Percentiles rank a stretch among this genome's conserved stretches.
Conservation (phyloP, 345 rosid genomes). For the Melaleuca quinquenervia region DNA sequence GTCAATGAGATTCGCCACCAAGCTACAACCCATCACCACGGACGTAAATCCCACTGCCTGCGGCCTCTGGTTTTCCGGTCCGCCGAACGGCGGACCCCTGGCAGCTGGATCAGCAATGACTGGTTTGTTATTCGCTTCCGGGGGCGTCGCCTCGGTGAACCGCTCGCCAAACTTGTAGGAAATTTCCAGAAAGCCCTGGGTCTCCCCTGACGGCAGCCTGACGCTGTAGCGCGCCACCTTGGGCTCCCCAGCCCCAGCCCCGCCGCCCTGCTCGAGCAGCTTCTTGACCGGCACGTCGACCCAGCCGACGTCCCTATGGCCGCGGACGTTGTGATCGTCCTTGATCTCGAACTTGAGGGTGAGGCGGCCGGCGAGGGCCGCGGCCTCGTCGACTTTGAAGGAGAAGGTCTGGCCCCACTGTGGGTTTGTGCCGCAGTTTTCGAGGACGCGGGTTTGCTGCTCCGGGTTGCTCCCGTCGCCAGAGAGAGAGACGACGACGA, state of each 20-base stretch:
- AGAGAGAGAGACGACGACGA: conserved; percentile 36
- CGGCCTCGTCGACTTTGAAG: conserved; percentile 40
- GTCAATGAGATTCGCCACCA: no score
- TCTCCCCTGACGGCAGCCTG: conserved; percentile 8
- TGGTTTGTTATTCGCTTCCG: background rate
- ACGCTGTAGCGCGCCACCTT: conserved; percentile 1
- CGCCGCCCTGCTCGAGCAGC: conserved; percentile 14
- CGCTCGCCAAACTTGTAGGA: conserved; percentile 27
- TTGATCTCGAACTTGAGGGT: conserved; percentile 22
- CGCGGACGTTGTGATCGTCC: conserved; percentile 32
- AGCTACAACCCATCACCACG: no score
- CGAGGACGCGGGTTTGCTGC: conserved; percentile 25
- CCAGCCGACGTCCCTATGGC: conserved; percentile 36
- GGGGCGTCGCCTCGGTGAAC: background rate
- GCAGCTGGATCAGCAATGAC: no score
- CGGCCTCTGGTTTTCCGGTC: conserved; percentile 4
- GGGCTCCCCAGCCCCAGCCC: background rate
- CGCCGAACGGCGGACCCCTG: no score
- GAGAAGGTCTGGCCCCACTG: conserved; percentile 40
- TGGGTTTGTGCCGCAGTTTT: conserved; percentile 42
- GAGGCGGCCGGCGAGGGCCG: conserved; percentile 27
- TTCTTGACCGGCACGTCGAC: conserved; percentile 55
- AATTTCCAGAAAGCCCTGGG: conserved; percentile 24
- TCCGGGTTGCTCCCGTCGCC: conserved; percentile 28
- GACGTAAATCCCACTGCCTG: no score